Evolutionary conservation across 202 grass and related monocot species (phyloP), one percentile per base, ranked within the genome.

Genomic region (Digitaria exilis): DNA sequence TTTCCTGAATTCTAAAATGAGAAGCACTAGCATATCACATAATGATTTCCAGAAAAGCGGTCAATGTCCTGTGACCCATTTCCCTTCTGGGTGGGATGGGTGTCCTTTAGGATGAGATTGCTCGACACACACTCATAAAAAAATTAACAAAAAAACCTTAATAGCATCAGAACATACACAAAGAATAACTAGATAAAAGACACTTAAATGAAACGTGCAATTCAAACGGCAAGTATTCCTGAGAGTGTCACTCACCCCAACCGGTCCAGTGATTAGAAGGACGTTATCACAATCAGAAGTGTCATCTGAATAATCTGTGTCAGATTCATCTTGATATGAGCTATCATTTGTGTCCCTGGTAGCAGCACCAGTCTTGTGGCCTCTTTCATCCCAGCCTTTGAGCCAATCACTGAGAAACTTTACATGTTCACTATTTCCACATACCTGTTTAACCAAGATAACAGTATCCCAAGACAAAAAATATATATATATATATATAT

Each of bases 231-330:
- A 79, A 28, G 25, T 75, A 74, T 35, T 78, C 43, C 62, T 84
- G 30, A 51, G 48, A 45, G 39, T 70, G 73, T 48, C 69, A 85
- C 85, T 72, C 79, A 98, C 96, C 88, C 96, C 96, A 80, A 95
- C 92, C 71, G 96, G 96, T 85, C 96, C 96, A 85, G 92, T 98
- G 84, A 98, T 91, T 87, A 98, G 87, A 90, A 98, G 89, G 57
- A 91, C 91, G 63, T 87, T 98, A 32, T 87, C 77, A 75, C 73
- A 86, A 68, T 78, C 82, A 80, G 76, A 59, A 84, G 67, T 83
- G 72, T 85, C 80, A 69, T 86, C 81, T 60, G 84, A 87, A 70
- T 85, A 87, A 86, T 95, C 83, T 59, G 75, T 74, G 70, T 95
- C 92, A 85, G 85, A 93, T 64, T 79, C 92, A 85, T 76, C 79